A percentile compares a stretch with the other conserved stretches of the same genome.
phyloP scores from a whole-genome alignment of 139 green algal genomes.

The Chlorella sorokiniana region DNA sequence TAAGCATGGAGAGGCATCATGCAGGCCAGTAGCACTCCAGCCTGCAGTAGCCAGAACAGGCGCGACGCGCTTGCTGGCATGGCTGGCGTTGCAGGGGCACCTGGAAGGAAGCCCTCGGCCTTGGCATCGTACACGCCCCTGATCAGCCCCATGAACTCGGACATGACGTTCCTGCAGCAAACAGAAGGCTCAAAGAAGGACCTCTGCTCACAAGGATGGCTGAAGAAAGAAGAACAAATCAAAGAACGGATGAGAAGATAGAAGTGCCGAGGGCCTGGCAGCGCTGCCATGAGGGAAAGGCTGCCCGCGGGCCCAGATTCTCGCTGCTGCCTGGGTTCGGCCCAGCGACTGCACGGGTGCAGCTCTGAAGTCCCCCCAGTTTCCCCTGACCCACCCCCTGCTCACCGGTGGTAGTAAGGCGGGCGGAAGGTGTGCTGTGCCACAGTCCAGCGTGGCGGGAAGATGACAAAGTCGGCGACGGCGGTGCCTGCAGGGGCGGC shows the following conservation, averaged over 20 bases:
- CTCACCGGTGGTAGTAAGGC: conserved; percentile 83
- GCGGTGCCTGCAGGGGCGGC: conserved; percentile 59
- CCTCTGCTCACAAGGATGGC: no score
- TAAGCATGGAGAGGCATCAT: neutral
- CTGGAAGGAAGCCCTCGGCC: conserved; percentile 80
- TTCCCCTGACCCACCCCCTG: neutral
- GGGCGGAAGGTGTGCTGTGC: conserved; percentile 93
- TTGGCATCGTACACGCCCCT: conserved; percentile 87
- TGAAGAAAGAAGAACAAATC: no score
- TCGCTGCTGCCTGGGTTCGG: no score
- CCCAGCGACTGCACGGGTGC: no score
- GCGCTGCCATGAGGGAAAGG: no score
- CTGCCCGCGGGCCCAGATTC: no score
- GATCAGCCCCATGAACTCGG: conserved; percentile 98
- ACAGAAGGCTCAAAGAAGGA: neutral
- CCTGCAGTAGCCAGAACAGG: no score
- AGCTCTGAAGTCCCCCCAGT: neutral
- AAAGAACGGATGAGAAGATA: no score
- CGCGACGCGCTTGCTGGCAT: no score
- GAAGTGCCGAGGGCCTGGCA: no score
- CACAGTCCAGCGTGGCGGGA: conserved; percentile 91
- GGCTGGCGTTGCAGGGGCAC: no score
- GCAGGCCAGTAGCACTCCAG: no score
- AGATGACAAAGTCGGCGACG: conserved; percentile 94
- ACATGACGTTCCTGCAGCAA: conserved; percentile 78